phyloP scores from a whole-genome alignment of 192 early-diverging fungal species.

The Gorgonomyces haynaldii region DNA sequence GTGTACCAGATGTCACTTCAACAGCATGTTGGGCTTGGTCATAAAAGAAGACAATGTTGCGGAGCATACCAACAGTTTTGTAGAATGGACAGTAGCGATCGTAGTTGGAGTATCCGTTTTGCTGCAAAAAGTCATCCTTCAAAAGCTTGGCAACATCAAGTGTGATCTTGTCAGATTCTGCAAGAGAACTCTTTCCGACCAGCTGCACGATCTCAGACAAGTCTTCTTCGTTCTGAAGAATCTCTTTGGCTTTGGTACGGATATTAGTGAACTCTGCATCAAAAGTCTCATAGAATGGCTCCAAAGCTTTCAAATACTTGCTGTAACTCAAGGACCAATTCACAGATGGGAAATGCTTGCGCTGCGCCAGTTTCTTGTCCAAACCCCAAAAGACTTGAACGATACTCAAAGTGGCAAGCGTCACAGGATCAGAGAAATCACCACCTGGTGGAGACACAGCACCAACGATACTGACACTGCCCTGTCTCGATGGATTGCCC shows the following conservation, averaged over 20 bases:
- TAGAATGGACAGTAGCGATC: slow-evolving; percentile 99
- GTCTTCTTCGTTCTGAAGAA: slow-evolving; percentile 97
- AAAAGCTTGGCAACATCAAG: slow-evolving; percentile 94
- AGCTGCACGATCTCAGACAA: slow-evolving; percentile 99
- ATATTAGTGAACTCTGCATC: slow-evolving; percentile 90
- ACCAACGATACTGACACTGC: slow-evolving; percentile 94
- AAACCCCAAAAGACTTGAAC: slow-evolving; percentile 99
- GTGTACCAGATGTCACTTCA: slow-evolving; percentile 74
- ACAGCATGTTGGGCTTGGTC: slow-evolving; percentile 89
- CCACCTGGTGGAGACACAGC: slow-evolving; percentile 99
- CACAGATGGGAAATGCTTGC: slow-evolving; percentile 99
- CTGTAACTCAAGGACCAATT: slow-evolving; percentile 98
- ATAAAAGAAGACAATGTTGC: slow-evolving; percentile 96
- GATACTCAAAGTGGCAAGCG: slow-evolving; percentile 90
- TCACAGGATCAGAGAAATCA: slow-evolving; percentile 99
- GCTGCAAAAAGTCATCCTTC: slow-evolving; percentile 99
- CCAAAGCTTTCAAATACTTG: slow-evolving; percentile 96
- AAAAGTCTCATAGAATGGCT: slow-evolving; percentile 85
- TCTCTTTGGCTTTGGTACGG: slow-evolving; percentile 92
- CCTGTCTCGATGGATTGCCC: slow-evolving; percentile 84
- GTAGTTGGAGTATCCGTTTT: slow-evolving; percentile 97
- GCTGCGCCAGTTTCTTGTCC: slow-evolving; percentile 99
- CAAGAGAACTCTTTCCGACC: slow-evolving; percentile 87
- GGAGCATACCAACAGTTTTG: slow-evolving; percentile 97
- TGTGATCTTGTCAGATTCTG: slow-evolving; percentile 97